phyloP scores from a whole-genome alignment of 2,329 filamentous ascomycete species.

The Clarireedia hainanense region DNA sequence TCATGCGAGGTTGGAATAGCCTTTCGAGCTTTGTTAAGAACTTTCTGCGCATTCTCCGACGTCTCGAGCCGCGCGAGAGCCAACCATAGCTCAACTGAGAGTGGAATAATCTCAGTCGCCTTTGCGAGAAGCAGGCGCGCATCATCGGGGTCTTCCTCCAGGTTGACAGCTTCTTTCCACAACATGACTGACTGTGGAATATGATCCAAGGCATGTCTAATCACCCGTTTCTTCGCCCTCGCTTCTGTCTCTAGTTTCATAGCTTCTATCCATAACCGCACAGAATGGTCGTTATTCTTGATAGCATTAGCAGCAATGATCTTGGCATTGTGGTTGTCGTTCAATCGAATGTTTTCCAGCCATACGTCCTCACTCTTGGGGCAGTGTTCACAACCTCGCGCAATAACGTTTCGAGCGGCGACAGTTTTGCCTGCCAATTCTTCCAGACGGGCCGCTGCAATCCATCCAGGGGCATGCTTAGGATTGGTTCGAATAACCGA shows the following conservation, averaged over 20 bases:
- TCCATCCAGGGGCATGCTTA: slow-evolving; percentile 90
- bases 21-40: slow-evolving; percentile 91
- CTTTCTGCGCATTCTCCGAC: slow-evolving; percentile 85
- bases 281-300: slow-evolving; percentile 81
- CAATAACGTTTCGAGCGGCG: slow-evolving; percentile 79
- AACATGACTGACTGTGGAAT: slow-evolving; percentile 89
- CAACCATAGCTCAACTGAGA: slow-evolving; percentile 92
- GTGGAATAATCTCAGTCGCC: slow-evolving; percentile 88
- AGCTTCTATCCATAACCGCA: slow-evolving; percentile 87
- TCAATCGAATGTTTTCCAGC: slow-evolving; percentile 91
- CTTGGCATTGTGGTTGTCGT: slow-evolving; percentile 88
- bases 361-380: slow-evolving; percentile 93
- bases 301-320: slow-evolving; percentile 92
- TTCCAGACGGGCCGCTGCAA: slow-evolving; percentile 86
- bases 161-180: slow-evolving; percentile 97
- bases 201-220: slow-evolving; percentile 83
- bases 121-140: slow-evolving; percentile 85
- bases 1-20: slow-evolving; percentile 88
- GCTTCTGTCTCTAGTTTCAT: slow-evolving; percentile 83
- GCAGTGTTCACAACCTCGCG: slow-evolving; percentile 80
- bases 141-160: slow-evolving; percentile 85
- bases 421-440: slow-evolving; percentile 89
- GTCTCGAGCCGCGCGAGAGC: slow-evolving; percentile 84
- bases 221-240: slow-evolving; percentile 83
- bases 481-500: slow-evolving; percentile 97